Base-by-base conservation (phyloP, 2,329 filamentous ascomycete species). In the Talaromyces amestolkiae region DNA sequence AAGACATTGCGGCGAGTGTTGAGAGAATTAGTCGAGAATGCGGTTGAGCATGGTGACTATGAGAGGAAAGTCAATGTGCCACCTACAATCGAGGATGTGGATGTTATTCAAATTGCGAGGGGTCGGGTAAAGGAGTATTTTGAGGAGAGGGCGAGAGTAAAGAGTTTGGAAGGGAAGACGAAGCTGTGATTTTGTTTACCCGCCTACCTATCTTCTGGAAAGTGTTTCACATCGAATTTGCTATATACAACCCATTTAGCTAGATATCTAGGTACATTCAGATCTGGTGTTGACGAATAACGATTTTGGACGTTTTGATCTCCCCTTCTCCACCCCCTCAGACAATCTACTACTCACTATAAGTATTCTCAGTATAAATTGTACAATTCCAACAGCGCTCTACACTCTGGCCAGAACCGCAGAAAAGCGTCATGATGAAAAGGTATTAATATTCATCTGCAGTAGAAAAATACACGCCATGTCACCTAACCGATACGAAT, bases 1-100 rank as follows among this genome's bases (percentile, higher is more conserved):
- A 98, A 97, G 84, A 97, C 92, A 4, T 78, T 97, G 66, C 84
- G 93, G 3, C 83, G 93, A 27, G 92, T 96, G 37, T 79, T 97
- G 75, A 84, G 91, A 37, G 91, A 96, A 79, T 79, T 97, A 69
- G 80, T 96, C 17, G 93, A 97, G 80, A 92, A 96, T 73, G 92
- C 87, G 0, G 64, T 58, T 2, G 87, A 89, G 5, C 85, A 89
- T 66, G 89, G 89, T 70, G 88, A 89, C 17, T 90, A 90, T 70
- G 88, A 89, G 17, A 90, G 87, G 75, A 81, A 86, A 58, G 89
- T 97, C 1, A 83, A 83, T 67, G 86, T 94, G 54, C 93, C 93
- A 9, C 91, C 90, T 31, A 97, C 93, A 3, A 90, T 97, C 56
- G 93, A 97, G 78, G 93, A 97, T 79, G 80, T 80, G 0, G 83